Evolutionary conservation across 116 monocot species (phyloP), one percentile per base, ranked within the genome.

Genomic region (Dioscorea cayenensis): DNA sequence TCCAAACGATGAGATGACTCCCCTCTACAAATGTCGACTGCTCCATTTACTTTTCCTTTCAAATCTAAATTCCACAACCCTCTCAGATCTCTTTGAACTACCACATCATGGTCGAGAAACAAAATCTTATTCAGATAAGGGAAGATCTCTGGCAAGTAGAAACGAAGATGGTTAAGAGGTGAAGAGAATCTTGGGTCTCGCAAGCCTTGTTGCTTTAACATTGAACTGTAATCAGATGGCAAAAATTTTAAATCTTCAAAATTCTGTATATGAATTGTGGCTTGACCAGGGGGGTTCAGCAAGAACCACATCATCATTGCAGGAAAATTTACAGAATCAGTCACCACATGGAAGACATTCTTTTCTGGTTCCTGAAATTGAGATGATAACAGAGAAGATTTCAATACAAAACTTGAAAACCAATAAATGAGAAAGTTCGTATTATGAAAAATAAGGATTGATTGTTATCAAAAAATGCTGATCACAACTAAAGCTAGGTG

Each of bases 221-320:
- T 73, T 60, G 78, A 79, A 77, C 60, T 72, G 72, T 81, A 91
- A 65, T 69, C 73, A 61, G 77, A 28, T 71, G 89, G 76, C 2
- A 95, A 72, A 74, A 74, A 85, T 65, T 81, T 68, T 38, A 91
- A 85, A 55, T 86, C 75, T 77, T 91, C 89, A 71, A 81, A 72
- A 73, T 48, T 85, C 74, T 81, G 36, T 61, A 95, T 70, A 28
- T 87, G 71, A 67, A 95, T 72, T 49, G 89, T 78, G 37, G 92
- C 83, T 70, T 67, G 60, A 64, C 67, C 66, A 60, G 87, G 84
- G 38, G 79, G 83, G 65, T 89, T 83, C 67, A 83, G 49, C 68
- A 86, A 66, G 81, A 95, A 91, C 95, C 95, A 95, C 89, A 91
- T 91, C 50, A 17, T 74, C 84, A 95, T 91, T 76, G 95, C 87